Evolutionary conservation across 352 stramenopile genomes (phyloP), one percentile per base, ranked within the genome.

Genomic region (Globisporangium alternatum): DNA sequence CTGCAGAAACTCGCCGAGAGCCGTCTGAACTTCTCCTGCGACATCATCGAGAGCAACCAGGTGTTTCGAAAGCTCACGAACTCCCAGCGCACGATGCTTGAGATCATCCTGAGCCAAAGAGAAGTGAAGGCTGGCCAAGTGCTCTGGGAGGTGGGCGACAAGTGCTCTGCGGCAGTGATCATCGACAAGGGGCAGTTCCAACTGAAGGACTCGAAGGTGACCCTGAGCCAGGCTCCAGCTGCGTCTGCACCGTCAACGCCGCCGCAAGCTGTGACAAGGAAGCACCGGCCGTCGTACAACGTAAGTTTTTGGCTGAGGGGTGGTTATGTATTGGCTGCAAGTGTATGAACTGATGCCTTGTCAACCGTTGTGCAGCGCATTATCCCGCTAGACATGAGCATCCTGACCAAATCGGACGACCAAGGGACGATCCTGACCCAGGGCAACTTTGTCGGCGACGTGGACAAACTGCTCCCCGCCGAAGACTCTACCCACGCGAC

Each of bases 41-140:
- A 90, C 62, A 86, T 86, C 15, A 86, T 96, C 25, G 80, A 91
- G 59, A 74, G 77, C 41, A 96, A 96, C 59, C 75, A 82, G 59
- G 77, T 97, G 3, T 89, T 97, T 37, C 74, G 81, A 45, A 81
- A 84, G 41, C 76, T 97, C n/a, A 95, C 83, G 10, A 66, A 80
- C 39, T 78, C 82, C 17, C 89, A 97, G 61, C 91, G 89, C 45
- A 95, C 90, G n/a, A 79, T 88, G 35, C 76, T 97, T 28, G 88
- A 97, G 73, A 92, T 91, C 51, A 80, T 92, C 13, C 56, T 93
- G 25, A 79, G 72, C 43, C 78, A 86, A 41, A 70, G 74, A 8
- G 74, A 83, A 28, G 81, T 93, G 54, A 66, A 48, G 2, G 75
- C 83, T 22, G 86, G 88, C 4, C 81, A 95, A 41, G 72, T 89